Evolutionary conservation across 495 filamentous ascomycete species (phyloP), one percentile per base, ranked within the genome.

Genomic region (Penicillium crystallinum): DNA sequence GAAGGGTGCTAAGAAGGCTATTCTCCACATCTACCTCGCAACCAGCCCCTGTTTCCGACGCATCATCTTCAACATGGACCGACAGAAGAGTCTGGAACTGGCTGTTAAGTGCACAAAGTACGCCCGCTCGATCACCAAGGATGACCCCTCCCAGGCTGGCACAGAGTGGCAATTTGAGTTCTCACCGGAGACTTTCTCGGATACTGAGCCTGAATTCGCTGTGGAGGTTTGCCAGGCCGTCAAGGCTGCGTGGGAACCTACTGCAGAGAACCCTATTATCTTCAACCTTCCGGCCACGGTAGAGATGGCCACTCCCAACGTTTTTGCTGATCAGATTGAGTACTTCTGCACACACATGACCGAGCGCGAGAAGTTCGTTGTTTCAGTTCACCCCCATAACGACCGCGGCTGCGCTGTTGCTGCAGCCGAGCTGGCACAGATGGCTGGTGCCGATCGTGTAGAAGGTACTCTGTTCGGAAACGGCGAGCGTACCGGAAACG

Each of bases 251-350:
- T 98, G 93, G 93, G 91, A 76, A 46, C 92, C 93, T 6, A 81
- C 84, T 0, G 84, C 73, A 17, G 79, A 91, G 65, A 85, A 87
- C 61, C 89, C 87, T 14, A 93, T 98, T 61, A 92, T 98, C 65
- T 97, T 98, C 80, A 98, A 98, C 70, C 80, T 98, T 27, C 93
- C 93, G 9, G 93, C 93, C 7, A 97, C 93, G 0, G 93, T 98
- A 17, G 93, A 97, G 71, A 86, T 97, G 87, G 72, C 90, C 2
- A 98, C 93, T 2, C 93, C 93, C 17, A 98, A 98, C 62, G 80
- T 97, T 44, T 98, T 95, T 64, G 93, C 93, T 23, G 93, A 98
- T 69, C 90, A 95, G 71, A 88, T 98, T 56, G 93, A 98, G 65
- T 96, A 89, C 72, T 98, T 98, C 72, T 95, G 90, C 72, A 80